Evolutionary conservation across 805 yeast species (phyloP).

Genomic region (Phaffomyces antillensis): DNA sequence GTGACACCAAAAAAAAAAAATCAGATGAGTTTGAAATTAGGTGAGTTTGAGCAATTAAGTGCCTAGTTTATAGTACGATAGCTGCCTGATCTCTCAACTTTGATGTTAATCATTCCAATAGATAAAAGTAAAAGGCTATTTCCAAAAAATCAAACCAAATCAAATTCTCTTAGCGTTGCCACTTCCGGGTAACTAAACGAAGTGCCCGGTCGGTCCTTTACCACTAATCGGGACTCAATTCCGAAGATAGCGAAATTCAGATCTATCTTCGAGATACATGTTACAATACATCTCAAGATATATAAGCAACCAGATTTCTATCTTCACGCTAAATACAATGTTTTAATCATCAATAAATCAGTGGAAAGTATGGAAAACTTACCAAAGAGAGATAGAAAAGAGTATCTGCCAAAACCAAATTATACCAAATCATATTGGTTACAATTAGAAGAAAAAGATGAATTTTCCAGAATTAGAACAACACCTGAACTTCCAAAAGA

Average conservation of each 20-base stretch:
- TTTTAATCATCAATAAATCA: not conserved
- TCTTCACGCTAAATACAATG: not conserved
- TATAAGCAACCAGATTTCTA: too few relatives aligned
- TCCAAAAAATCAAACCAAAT: not conserved
- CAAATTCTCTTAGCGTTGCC: not conserved
- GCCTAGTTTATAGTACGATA: too few relatives aligned
- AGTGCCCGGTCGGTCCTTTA: not conserved
- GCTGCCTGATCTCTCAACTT: too few relatives aligned
- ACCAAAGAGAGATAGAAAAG: slow-evolving; percentile 1
- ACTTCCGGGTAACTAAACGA: not conserved
- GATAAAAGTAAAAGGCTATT: too few relatives aligned
- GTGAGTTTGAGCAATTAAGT: too few relatives aligned
- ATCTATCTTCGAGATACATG: too few relatives aligned
- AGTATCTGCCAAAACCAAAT: slow-evolving; percentile 14
- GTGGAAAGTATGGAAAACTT: not conserved
- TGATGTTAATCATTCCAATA: too few relatives aligned
- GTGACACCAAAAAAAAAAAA: not conserved
- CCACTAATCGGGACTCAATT: not conserved
- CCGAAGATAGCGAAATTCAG: not conserved
- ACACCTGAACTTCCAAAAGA: slow-evolving; percentile 26
- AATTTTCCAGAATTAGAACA: slow-evolving; percentile 12
- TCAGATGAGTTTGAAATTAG: not conserved
- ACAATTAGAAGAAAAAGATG: slow-evolving; percentile 8
- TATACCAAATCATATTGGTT: slow-evolving; percentile 18
- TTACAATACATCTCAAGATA: too few relatives aligned